Evolutionary conservation across 2,329 filamentous ascomycete genomes (phyloP), one percentile per base, ranked within the genome.

Genomic region (Epichloe aotearoae): DNA sequence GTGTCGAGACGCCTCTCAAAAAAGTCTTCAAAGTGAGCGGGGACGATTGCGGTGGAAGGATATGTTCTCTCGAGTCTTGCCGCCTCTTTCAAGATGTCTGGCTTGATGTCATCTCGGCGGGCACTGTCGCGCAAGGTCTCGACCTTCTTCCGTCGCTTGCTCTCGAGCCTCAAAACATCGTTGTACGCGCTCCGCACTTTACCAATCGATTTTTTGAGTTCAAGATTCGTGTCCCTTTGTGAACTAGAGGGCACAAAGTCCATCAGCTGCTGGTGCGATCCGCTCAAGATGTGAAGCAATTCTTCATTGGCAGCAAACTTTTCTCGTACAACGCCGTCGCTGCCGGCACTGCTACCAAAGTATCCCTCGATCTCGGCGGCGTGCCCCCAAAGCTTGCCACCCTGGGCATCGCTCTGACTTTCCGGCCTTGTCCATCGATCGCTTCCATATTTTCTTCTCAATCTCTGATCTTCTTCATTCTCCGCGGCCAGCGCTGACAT

Each of bases 21-120:
- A 45, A 97, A 84, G 49, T 82, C 79, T 61, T 98, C 93, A 61
- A 98, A 97, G 60, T 96, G 89, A 3, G 86, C 86, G 0, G 91
- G 83, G 47, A 88, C 85, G 48, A 98, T 84, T 11, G 82, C 79
- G 38, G 90, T 89, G 68, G 86, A 86, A 0, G 89, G 87, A 55
- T 88, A 91, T 52, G 86, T 83, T 44, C 90, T 81, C 69, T 97
- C 93, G 12, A 97, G 73, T 8, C 89, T 81, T 37, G 85, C 83
- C 2, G 90, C 84, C 72, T 97, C 90, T 46, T 79, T 78, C 20
- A 95, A 73, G 4, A 98, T 84, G 47, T 89, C 87, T 0, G 80
- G 77, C 60, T 89, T 89, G 59, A 97, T 90, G 65, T 97, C 91
- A 65, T 98, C 93, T 20, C 80, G 78, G 49, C 85, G 86, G 3